Evolutionary conservation across 2,329 filamentous ascomycete species (phyloP), one percentile per base, ranked within the genome.

Genomic region (Colletotrichum sojae): DNA sequence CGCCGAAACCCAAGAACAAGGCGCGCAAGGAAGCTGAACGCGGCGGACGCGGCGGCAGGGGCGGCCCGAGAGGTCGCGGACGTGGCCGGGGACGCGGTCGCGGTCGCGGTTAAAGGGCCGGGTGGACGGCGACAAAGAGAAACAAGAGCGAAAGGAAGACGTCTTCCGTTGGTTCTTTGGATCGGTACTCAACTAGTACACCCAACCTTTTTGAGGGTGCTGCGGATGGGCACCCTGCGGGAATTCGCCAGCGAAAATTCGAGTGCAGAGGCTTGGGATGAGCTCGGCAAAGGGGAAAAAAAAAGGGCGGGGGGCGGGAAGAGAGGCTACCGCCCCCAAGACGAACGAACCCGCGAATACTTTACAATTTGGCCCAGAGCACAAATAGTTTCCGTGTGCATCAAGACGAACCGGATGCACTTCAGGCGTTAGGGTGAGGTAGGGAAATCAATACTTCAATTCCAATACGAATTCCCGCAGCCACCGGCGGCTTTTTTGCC

Each of bases 1-100:
- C 94, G 76, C 94, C 95, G 59, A 99, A 99, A 87, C 95, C 96
- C 71, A 98, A 98, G 92, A 99, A 99, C 85, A 99, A 99, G 90
- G 95, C 96, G 27, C 90, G 95, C 79, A 99, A 99, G 88, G 96
- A 98, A 84, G 88, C 87, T 39, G 88, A 89, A 68, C 85, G 91
- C 55, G 88, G 89, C 51, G 86, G 86, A 52, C 82, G 87, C 18
- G 81, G 85, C 20, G 80, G 87, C 36, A 84, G 86, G 39, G 79
- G 86, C 57, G 84, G 87, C 15, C 63, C 63, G n/a, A 80, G 87
- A 54, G 86, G 88, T 25, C 82, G 89, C 62, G 89, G 89, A 18
- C 81, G 88, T 46, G 83, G 85, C 45, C 77, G 84, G 51, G 83
- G 84, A 18, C 79, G 83, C 52, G 80, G 82, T 36, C 79, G 81